These are phyloP conservation scores for Penicillium sp. DNA, from an alignment of 2,329 filamentous ascomycete genomes.

Conservation along the genomic window DNA sequence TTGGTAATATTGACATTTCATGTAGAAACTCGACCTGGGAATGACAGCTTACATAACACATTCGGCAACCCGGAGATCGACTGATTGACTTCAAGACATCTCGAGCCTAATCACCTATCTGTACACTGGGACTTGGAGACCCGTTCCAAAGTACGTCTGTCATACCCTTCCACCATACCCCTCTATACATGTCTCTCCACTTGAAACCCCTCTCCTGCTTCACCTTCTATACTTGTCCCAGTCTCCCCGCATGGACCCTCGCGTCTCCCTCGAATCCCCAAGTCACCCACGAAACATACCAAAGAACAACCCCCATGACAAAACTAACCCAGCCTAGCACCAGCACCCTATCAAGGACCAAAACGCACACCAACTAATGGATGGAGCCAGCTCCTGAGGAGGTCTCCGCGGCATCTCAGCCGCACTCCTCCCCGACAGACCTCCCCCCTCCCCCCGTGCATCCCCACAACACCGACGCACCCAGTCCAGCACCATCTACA, in stretches of 20 bases:
- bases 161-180: background rate
- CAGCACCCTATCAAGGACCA: background rate
- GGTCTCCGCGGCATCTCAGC: slow-evolving; percentile 30
- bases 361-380: slow-evolving; percentile 32
- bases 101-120: background rate
- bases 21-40: background rate
- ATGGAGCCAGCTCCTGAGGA: slow-evolving; percentile 42
- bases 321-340: background rate
- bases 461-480: background rate
- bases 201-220: background rate
- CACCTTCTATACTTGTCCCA: background rate
- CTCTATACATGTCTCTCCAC: background rate
- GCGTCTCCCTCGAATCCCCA: background rate
- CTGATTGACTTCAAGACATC: slow-evolving; percentile 1
- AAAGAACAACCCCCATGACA: background rate
- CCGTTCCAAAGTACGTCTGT: slow-evolving; percentile 6
- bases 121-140: slow-evolving; percentile 1
- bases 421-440: slow-evolving; percentile 20
- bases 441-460: slow-evolving; percentile 1
- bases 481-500: background rate
- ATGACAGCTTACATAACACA: slow-evolving; percentile 2
- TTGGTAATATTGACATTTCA: background rate
- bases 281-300: background rate
- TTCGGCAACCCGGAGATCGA: background rate
- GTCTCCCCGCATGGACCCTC: background rate